Evolutionary conservation across 768 basidiomycete species (phyloP).

Genomic region (Russula lepida): DNA sequence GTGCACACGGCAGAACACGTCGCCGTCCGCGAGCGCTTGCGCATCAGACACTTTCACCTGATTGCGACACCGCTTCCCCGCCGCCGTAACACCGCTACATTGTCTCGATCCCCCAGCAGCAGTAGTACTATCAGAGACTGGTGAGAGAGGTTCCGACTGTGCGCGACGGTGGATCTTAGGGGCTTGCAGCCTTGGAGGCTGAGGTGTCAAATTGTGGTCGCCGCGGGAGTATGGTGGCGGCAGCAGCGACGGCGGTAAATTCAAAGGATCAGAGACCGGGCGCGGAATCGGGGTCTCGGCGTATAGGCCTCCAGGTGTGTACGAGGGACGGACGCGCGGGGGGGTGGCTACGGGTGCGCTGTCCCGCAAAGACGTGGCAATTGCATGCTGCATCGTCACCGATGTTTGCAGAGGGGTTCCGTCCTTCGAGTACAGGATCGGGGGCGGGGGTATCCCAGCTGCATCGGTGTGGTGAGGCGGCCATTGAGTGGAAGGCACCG

Average conservation of each 20-base stretch:
- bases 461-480: constrained; percentile 18
- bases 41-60: constrained; percentile 39
- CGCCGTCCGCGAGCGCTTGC: constrained; percentile 27
- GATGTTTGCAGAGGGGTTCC: constrained; percentile 33
- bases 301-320: not conserved
- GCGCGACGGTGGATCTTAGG: constrained; percentile 5
- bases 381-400: constrained; percentile 33
- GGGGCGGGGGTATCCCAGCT: constrained; percentile 24
- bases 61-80: constrained; percentile 48
- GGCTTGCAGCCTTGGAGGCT: constrained; percentile 1
- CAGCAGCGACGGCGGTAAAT: not conserved
- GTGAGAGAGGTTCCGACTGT: constrained; percentile 20
- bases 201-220: constrained; percentile 10
- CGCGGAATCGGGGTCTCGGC: not conserved
- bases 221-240: not conserved
- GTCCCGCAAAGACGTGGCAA: not conserved
- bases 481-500: not conserved
- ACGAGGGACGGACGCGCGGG: not conserved
- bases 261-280: not conserved
- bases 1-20: constrained; percentile 59
- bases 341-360: constrained; percentile 1
- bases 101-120: constrained; percentile 28
- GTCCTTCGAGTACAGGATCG: constrained; percentile 26
- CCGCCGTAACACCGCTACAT: constrained; percentile 59
- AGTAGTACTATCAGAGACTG: constrained; percentile 17